phyloP scores from a whole-genome alignment of 345 rosid species.

The Zanthoxylum bungeanum region DNA sequence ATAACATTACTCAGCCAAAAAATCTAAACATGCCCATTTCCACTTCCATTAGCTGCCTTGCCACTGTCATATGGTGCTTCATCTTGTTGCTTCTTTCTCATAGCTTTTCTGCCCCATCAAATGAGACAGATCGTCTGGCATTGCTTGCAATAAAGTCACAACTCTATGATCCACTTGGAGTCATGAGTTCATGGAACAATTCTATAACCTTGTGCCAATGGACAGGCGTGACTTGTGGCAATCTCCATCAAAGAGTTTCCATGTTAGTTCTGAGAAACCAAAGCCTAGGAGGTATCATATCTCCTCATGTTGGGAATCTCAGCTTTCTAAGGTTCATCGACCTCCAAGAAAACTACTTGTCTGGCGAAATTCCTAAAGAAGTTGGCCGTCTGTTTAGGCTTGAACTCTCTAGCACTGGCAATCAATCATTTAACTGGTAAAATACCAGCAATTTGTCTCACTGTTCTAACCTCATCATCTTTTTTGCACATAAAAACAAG shows the following conservation, averaged over 20 bases:
- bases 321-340: conserved; percentile 1
- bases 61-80: neutral
- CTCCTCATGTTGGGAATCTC: neutral
- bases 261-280: neutral
- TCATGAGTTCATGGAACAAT: neutral
- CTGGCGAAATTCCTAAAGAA: conserved; percentile 5
- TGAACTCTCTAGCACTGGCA: fast-evolving
- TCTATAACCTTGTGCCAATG: neutral
- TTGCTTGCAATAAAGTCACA: neutral
- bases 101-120: neutral
- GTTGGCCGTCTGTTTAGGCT: conserved; percentile 10
- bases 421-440: conserved; percentile 12
- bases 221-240: neutral
- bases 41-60: neutral
- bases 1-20: neutral
- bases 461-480: neutral
- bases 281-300: neutral
- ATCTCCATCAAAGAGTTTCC: neutral
- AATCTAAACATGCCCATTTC: neutral
- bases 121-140: neutral
- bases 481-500: fast-evolving
- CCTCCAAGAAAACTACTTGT: neutral
- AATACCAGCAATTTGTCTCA: conserved; percentile 16
- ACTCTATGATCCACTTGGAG: neutral
- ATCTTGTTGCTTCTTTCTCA: neutral